Base-by-base conservation (phyloP, 192 early-diverging fungal species). In the Backusella liffmaniae region DNA sequence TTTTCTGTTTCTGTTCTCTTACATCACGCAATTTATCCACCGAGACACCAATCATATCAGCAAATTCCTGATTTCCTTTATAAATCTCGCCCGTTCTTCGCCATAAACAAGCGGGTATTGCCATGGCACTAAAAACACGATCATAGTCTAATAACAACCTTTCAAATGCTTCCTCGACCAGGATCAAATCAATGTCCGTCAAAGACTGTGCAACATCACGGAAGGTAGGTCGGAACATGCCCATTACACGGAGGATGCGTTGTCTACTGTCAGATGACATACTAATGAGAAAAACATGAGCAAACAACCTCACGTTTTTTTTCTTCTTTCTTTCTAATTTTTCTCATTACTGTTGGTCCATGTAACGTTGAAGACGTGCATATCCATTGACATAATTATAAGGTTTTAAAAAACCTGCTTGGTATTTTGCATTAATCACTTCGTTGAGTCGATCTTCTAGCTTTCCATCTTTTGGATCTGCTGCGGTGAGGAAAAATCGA, bases 131-230 rank as follows among this genome's bases (percentile, higher is more conserved):
- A 79, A 99, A 99, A 39, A 97, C 93, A 67, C 94, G 90, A 85
- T 99, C 97, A 74, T 99, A 99, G 77, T 97, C 97, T 39, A 97
- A 86, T 66, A 99, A 86, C 70, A 97, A 86, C 29, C 97, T 87
- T 85, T 99, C 97, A 85, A 99, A 99, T 34, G 92, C 90, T 85
- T 97, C 97, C 83, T 99, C 97, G 0, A 99, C 96, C 74, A 97
- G 82, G 41, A 99, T 91, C 76, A 99, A 82, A 84, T 99, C 97
- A 76, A 96, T 91, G 83, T 99, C 97, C 2, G 95, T 97, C 69
- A 99, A 84, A 5, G 91, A 88, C 81, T 95, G 95, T 5, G 96
- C 96, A 4, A 97, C 91, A 56, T 87, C 86, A 32, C 95, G 90
- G 83, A 99, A 97, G 21, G 90, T 88, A 1, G 97, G 97, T 51